Base-by-base conservation (phyloP, 371 early-diverging fungal genomes). In the Rhizopus arrhizus region DNA sequence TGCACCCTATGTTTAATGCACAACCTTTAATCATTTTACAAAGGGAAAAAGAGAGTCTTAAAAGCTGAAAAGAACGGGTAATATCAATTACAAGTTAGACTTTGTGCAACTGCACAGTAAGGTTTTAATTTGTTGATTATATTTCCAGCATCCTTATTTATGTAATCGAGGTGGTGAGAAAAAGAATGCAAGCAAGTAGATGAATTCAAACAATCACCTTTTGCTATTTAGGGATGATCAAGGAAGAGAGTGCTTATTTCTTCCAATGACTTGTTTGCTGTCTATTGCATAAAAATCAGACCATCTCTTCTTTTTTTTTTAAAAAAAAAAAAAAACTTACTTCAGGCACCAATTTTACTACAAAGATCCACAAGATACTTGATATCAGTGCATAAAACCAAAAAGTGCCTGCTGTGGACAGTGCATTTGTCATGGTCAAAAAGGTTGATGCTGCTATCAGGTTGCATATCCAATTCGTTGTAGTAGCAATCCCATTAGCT, bases 401-500 rank as follows among this genome's bases (percentile, higher is more conserved):
- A 55, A 84, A 84, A 0, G 84, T 81, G 8, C 85, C 85, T 8
- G 80, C 77, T 6, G 78, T 69, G 0, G 85, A 75, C 22, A 86
- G 71, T 3, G 71, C 53, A 55, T 83, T 75, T 3, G 78, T 79
- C 56, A 85, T 68, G 1, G 83, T 74, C 45, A 85, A 60, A 68
- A 85, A 87, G 1, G 82, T 74, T 3, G 84, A 60, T 1, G 83
- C 73, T 29, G 85, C 76, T 11, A 80, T 45, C 59, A 86, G 59
- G 56, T 85, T 87, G 36, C 79, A 75, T 0, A 79, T 60, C 83
- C 85, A 87, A 54, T 87, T 87, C 22, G 69, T 73, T 13, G 78
- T 82, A 32, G 86, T 86, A 3, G 84, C 80, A 58, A 86, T 68
- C 15, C 86, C 88, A 32, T 79, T 82, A 4, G 81, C 85, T 61